A percentile compares a stretch with the other conserved stretches of the same genome.
phyloP scores from a whole-genome alignment of 345 rosid genomes.

The Cochlearia excelsa region DNA sequence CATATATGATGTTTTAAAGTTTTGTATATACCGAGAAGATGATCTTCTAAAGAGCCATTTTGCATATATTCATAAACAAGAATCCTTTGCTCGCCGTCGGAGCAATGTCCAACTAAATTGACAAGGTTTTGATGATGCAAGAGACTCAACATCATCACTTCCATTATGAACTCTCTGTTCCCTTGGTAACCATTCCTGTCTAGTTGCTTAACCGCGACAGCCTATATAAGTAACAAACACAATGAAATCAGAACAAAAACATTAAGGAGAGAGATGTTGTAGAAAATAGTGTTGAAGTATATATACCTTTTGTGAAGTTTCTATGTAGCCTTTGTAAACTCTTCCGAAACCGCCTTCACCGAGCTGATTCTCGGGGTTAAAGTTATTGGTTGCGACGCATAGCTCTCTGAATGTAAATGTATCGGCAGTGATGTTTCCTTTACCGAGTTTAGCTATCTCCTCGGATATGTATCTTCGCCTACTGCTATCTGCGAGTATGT shows the following conservation, averaged over 20 bases:
- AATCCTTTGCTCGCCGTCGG: slow-evolving; percentile 70
- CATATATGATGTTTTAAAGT: neutral
- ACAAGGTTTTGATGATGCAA: slow-evolving; percentile 68
- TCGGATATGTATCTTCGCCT: slow-evolving; percentile 63
- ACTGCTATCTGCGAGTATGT: slow-evolving; percentile 57
- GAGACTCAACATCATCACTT: slow-evolving; percentile 71
- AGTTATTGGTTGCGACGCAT: slow-evolving; percentile 60
- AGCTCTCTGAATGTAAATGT: slow-evolving; percentile 64
- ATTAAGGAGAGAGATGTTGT: neutral
- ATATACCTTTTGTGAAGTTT: slow-evolving; percentile 43
- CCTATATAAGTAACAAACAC: slow-evolving; percentile 30
- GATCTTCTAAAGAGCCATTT: slow-evolving; percentile 72
- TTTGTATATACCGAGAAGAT: slow-evolving; percentile 59
- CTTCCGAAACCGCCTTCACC: slow-evolving; percentile 99
- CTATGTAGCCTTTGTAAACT: slow-evolving; percentile 70
- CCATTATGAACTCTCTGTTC: slow-evolving; percentile 73
- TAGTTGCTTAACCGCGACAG: slow-evolving; percentile 74
- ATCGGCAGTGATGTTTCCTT: slow-evolving; percentile 60
- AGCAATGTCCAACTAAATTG: slow-evolving; percentile 71
- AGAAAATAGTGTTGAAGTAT: neutral
- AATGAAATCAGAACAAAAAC: slow-evolving; percentile 8
- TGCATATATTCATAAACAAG: slow-evolving; percentile 69
- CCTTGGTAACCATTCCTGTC: slow-evolving; percentile 87
- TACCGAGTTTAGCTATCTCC: slow-evolving; percentile 60
- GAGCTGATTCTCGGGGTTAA: slow-evolving; percentile 56